Evolutionary conservation across 2,329 filamentous ascomycete genomes (phyloP), one percentile per base, ranked within the genome.

Genomic region (Trichophaea hybrida): DNA sequence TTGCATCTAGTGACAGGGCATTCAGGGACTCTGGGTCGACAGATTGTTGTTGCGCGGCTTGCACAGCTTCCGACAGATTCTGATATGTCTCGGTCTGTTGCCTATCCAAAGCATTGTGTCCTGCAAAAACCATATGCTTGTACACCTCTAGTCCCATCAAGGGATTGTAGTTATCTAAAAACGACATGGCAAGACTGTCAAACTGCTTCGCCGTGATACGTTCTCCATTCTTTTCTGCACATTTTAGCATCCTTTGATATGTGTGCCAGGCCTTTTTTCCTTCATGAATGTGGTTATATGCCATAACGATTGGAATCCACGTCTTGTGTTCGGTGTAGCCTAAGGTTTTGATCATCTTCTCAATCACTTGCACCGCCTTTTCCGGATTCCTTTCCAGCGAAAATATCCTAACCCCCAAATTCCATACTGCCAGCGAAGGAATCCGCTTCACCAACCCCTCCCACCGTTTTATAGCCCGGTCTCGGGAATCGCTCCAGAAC

Each of bases 121-220:
- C 60, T 13, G 40, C 40, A 12, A 56, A 61, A 6, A 94, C 89
- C 88, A 95, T 94, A 70, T 95, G 88, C 66, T 85, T 86, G 71
- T 94, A 94, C 0, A 88, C 81, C 57, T 81, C 80, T 58, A 91
- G 77, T 0, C 86, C 87, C 61, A 83, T 77, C 61, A 85, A 79
- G 5, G 80, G 76, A 60, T 83, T 77, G 57, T 81, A 79, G 5
- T 80, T 77, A 24, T 82, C 76, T 32, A 95, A 73, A 68, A 94
- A 87, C 49, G 79, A 80, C 17, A 84, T 78, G 51, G 85, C 82
- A 38, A 90, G 78, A 61, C 79, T 75, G 70, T 94, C 88, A 67
- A 90, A 94, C 69, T 94, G 85, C 15, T 81, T 53, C 2, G 53
- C 24, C 15, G 58, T 62, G 31, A 64, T 74, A 68, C 90, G 82